Base-by-base conservation (phyloP, 768 basidiomycete genomes). In the Leccinum fibrillosum region DNA sequence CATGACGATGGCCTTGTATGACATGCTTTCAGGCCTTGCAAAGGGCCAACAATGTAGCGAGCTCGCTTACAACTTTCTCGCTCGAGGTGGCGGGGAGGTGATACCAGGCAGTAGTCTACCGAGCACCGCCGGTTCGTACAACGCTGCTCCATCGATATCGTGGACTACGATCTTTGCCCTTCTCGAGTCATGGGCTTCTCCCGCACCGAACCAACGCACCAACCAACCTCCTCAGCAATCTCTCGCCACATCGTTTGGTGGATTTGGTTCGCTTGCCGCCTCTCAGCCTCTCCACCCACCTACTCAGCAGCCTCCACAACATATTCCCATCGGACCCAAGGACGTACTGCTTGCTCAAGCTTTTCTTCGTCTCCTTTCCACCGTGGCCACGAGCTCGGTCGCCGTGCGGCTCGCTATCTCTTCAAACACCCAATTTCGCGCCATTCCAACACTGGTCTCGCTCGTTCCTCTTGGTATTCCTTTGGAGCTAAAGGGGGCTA, bases 41-140 rank as follows among this genome's bases (percentile, higher is more conserved):
- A 88, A 89, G 53, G 94, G 94, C 0, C 86, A 88, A 57, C 86
- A 88, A 63, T 91, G 90, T 65, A 92, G 91, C 63, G 89, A 92
- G 66, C 77, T 91, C 11, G 88, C 91, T 0, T 92, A 92, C 76
- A 94, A 94, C 71, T 94, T 95, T 71, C 81, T 97, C 70, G 87
- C 86, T 15, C 77, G 87, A 37, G 88, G 86, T n/a, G 83, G 84
- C 2, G 84, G 83, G 1, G 89, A 90, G 61, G 81, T 87, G 5
- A 71, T 90, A 44, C 80, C 85, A 1, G 84, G 86, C 25, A 85
- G 82, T 61, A 78, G 78, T 23, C 60, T 86, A 7, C 77, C 84
- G 0, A 63, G 62, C 7, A 52, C 75, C 15, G 56, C 75, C 3
- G 53, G 63, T 15, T 77, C 82, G 5, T 70, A 68, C 23, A 73